A percentile compares a stretch with the other conserved stretches of the same genome.
Evolutionary conservation across 192 early-diverging fungal genomes (phyloP).

Genomic region (Phlyctochytrium arcticum): DNA sequence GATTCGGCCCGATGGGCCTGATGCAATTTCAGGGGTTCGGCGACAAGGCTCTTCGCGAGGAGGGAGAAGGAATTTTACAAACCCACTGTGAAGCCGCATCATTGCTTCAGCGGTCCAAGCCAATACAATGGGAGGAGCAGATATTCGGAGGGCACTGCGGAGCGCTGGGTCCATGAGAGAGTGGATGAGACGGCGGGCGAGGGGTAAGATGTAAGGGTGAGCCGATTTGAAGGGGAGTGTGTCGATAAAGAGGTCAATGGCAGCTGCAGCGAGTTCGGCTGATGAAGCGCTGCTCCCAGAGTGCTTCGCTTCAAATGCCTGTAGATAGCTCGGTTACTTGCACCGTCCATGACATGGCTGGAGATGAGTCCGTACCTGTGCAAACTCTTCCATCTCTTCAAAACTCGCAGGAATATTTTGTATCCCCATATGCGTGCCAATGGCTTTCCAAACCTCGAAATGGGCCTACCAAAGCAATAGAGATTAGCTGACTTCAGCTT

Average conservation of each 20-base stretch:
- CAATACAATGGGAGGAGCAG: slow-evolving; percentile 9
- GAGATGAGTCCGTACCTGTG: neutral
- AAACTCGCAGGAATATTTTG: slow-evolving; percentile 9
- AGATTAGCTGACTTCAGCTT: neutral
- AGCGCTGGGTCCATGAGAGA: slow-evolving; percentile 12
- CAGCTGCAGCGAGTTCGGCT: neutral
- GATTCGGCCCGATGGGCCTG: slow-evolving; percentile 1
- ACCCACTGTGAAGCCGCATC: slow-evolving; percentile 8
- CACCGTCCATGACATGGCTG: neutral
- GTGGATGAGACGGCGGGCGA: slow-evolving; percentile 14
- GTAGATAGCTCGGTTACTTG: neutral
- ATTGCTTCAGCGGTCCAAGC: slow-evolving; percentile 19
- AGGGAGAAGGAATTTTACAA: slow-evolving; percentile 8
- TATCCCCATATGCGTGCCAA: slow-evolving; percentile 18
- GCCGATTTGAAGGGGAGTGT: slow-evolving; percentile 18
- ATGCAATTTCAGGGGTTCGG: slow-evolving; percentile 7
- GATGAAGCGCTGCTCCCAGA: neutral
- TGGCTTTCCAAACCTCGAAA: slow-evolving; percentile 14
- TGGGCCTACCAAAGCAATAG: neutral
- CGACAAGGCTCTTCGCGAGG: slow-evolving; percentile 11
- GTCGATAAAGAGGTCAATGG: slow-evolving; percentile 16
- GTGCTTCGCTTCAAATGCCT: slow-evolving; percentile 3
- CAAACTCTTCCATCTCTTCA: slow-evolving; percentile 6
- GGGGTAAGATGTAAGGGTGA: slow-evolving; percentile 8
- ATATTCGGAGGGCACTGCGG: neutral